Percentiles rank a stretch among this genome's conserved stretches.
Conservation (phyloP, 768 basidiomycete species). For the Boletus sensibilis region DNA sequence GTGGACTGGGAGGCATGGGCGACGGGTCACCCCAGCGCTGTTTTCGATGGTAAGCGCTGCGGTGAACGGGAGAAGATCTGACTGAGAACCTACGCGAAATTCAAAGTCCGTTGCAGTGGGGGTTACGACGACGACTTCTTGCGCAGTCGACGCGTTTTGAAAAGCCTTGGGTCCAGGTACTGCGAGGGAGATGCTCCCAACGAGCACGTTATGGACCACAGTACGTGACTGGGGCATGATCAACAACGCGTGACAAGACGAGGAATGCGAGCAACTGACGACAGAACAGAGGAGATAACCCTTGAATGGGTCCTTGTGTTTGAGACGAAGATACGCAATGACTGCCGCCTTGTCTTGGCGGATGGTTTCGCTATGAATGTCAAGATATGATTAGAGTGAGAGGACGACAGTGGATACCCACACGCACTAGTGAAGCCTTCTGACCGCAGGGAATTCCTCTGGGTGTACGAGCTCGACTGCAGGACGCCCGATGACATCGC, state of each 20-base stretch:
- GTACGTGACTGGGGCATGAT: constrained; percentile 49
- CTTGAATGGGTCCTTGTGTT: constrained; percentile 75
- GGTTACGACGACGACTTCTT: constrained; percentile 75
- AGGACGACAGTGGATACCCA: not conserved
- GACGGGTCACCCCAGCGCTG: constrained; percentile 72
- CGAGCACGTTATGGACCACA: constrained; percentile 69
- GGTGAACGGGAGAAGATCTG: constrained; percentile 9
- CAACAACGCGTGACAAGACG: not conserved
- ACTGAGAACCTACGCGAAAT: constrained; percentile 43
- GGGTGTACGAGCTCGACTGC: constrained; percentile 79
- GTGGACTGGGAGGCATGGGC: constrained; percentile 56
- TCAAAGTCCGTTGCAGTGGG: constrained; percentile 54
- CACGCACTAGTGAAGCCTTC: constrained; percentile 63
- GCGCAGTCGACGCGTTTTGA: constrained; percentile 79
- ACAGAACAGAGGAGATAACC: constrained; percentile 75
- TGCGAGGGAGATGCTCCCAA: constrained; percentile 78
- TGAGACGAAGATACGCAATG: constrained; percentile 73
- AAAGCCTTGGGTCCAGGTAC: constrained; percentile 71
- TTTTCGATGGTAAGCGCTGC: constrained; percentile 3
- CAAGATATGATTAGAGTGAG: not conserved
- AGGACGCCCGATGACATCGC: constrained; percentile 65
- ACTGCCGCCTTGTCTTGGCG: constrained; percentile 76
- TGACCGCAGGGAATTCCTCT: constrained; percentile 68
- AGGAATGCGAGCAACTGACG: constrained; percentile 43
- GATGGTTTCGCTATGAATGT: constrained; percentile 61